Evolutionary conservation across 2,329 filamentous ascomycete genomes (phyloP), one percentile per base, ranked within the genome.

Genomic region (Xylariaceae sp.): DNA sequence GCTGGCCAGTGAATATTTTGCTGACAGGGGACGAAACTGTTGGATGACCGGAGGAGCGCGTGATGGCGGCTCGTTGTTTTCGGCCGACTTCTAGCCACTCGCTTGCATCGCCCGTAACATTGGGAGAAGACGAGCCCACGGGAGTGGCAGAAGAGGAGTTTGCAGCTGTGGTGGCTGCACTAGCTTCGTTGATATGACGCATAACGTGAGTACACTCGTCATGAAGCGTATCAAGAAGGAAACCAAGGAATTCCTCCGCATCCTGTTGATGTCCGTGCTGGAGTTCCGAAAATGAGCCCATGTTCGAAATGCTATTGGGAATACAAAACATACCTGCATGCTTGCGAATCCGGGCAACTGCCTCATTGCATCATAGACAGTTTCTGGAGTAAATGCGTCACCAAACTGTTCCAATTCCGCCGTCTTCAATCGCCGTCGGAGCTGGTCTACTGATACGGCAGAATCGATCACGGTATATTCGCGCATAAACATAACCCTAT

Each of bases 51-150:
- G 92, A 94, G 2, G 91, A 91, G 60, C 92, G 88, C 7, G 92
- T 97, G 51, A 95, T 81, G 1, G 92, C 87, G 11, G 92, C 77
- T 68, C 91, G 93, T 71, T 97, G 94, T 75, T 93, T 95, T 35
- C 88, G 89, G 1, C 93, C 93, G 61, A 99, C 94, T 73, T 99
- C 94, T 35, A 94, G 80, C 94, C 94, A 99, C n/a, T 87, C 90
- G 65, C 87, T 85, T 7, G 74, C 73, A 7, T 74, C 70, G 50
- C 72, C 72, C 0, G 78, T 74, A 11, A 77, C 78, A 1, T 78
- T 75, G 7, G 74, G 74, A 1, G 77, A 78, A 3, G 78, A 77
- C 23, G 73, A 74, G 1, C 74, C 69, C 6, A 61, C 65, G 15
- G 73, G 66, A 39, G 71, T 72, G 37, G 69, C 64, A n/a, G 72